These are phyloP conservation scores for Garcia nutans DNA, from an alignment of 345 rosid genomes.

Conservation along the genomic window DNA sequence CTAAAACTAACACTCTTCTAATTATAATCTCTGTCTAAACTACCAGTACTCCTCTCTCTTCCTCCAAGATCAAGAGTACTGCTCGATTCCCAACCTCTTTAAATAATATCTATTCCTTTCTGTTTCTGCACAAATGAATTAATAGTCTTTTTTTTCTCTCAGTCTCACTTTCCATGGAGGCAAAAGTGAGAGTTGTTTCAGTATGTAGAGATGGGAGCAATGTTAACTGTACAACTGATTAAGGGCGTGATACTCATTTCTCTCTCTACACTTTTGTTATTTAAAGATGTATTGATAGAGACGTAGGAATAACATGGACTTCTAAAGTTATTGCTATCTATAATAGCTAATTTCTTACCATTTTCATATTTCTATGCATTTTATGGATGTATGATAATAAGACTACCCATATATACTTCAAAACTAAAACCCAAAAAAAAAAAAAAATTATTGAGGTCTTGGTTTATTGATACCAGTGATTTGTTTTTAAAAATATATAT, in stretches of 20 bases:
- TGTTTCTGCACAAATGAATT: slow-evolving; percentile 17
- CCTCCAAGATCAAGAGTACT: background rate
- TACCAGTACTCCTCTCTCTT: slow-evolving; percentile 1
- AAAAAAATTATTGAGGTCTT: too few species aligned
- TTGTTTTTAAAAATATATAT: too few species aligned
- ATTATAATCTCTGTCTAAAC: background rate
- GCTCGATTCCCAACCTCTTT: slow-evolving; percentile 34
- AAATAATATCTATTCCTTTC: background rate
- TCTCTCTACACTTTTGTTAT: slow-evolving; percentile 33
- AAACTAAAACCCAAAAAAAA: too few species aligned
- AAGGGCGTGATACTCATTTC: slow-evolving; percentile 31
- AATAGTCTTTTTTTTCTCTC: slow-evolving; percentile 7
- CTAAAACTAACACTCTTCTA: background rate
- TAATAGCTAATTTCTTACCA: too few species aligned
- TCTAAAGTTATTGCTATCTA: too few species aligned
- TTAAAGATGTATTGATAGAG: slow-evolving; percentile 4
- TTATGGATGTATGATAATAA: too few species aligned
- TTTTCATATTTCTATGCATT: too few species aligned
- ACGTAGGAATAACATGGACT: background rate
- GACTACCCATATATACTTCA: too few species aligned
- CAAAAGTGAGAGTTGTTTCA: slow-evolving; percentile 13
- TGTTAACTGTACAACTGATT: slow-evolving; percentile 34
- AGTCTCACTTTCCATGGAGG: slow-evolving; percentile 2
- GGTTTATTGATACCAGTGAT: too few species aligned
- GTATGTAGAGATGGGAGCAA: slow-evolving; percentile 38